Percentiles rank a stretch among this genome's conserved stretches.
Evolutionary conservation across 805 yeast species (phyloP).

Genomic region (Schizosaccharomyces octosporus): DNA sequence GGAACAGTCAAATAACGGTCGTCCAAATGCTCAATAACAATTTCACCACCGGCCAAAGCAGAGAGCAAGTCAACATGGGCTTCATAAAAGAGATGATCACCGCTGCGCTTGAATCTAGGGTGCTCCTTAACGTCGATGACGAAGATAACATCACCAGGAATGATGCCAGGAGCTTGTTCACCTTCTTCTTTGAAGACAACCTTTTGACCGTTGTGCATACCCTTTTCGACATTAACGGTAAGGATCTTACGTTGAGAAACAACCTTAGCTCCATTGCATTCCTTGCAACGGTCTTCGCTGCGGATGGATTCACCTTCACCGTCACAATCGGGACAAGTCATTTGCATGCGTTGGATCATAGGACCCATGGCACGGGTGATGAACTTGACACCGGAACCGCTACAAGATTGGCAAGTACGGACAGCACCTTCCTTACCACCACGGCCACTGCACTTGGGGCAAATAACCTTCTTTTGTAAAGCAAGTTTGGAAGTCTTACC

Average conservation of each 20-base stretch:
- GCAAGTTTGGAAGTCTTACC: constrained; percentile 90
- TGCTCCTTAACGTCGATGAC: constrained; percentile 80
- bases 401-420: constrained; percentile 64
- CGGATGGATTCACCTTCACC: constrained; percentile 80
- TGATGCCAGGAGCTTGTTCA: constrained; percentile 82
- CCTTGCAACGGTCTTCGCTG: constrained; percentile 66
- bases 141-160: constrained; percentile 91
- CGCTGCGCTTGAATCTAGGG: constrained; percentile 59
- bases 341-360: constrained; percentile 93
- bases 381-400: constrained; percentile 76
- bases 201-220: constrained; percentile 87
- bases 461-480: constrained; percentile 68
- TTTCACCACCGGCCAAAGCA: constrained; percentile 87
- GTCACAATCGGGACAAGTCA: constrained; percentile 72
- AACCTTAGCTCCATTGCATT: constrained; percentile 75
- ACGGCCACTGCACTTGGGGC: constrained; percentile 73
- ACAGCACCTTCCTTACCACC: constrained; percentile 90
- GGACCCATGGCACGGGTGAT: constrained; percentile 98
- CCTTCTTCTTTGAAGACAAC: constrained; percentile 86
- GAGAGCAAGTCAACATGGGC: constrained; percentile 79
- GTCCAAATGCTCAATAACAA: constrained; percentile 67
- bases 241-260: constrained; percentile 69
- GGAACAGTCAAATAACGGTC: constrained; percentile 74
- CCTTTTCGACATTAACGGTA: constrained; percentile 86
- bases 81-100: constrained; percentile 62